Base-by-base conservation (phyloP, 1,284 basidiomycete genomes). In the Ustilago loliicola region DNA sequence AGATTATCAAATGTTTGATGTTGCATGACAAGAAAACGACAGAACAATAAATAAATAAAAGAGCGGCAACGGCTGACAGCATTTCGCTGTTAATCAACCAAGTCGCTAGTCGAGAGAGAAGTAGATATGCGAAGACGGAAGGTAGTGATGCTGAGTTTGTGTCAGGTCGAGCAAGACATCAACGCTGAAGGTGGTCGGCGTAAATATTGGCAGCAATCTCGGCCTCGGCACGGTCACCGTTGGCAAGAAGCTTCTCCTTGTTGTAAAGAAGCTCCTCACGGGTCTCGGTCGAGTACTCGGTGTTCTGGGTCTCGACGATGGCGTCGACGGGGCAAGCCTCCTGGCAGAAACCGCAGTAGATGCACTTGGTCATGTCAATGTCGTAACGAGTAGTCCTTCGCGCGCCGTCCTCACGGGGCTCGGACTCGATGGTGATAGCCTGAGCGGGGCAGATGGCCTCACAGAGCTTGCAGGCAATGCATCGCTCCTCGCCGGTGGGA, bases 241-340 rank as follows among this genome's bases (percentile, higher is more conserved):
- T 98, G 48, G 94, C 91, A 66, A 98, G 90, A 63, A 98, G 90
- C 88, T 97, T 87, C 85, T 88, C 94, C 89, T 99, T 99, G 90
- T 99, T 99, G 89, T 99, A 99, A 57, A 99, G 89, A 66, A 99
- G 91, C 88, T 99, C 97, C 87, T 99, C 97, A 72, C 97, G 93
- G 11, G 95, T 98, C 89, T 99, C 97, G 52, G 95, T 98, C 11
- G 95, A 93, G 89, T 92, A 98, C 72, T 88, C 87, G 25, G 85
- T 79, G 70, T 85, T 86, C 73, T 86, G 86, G n/a, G 76, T 98
- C 89, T 99, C 97, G 71, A 99, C 97, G 83, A 99, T 99, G 66
- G 97, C 97, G 88, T 99, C 97, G 69, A 99, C 97, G 15, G 97
- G 97, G 88, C 97, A 99, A 36, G 97, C 97, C 89, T 99, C 97